These are phyloP conservation scores for Podila horticola DNA, from an alignment of 192 early-diverging fungal species.

Conservation along the genomic window DNA sequence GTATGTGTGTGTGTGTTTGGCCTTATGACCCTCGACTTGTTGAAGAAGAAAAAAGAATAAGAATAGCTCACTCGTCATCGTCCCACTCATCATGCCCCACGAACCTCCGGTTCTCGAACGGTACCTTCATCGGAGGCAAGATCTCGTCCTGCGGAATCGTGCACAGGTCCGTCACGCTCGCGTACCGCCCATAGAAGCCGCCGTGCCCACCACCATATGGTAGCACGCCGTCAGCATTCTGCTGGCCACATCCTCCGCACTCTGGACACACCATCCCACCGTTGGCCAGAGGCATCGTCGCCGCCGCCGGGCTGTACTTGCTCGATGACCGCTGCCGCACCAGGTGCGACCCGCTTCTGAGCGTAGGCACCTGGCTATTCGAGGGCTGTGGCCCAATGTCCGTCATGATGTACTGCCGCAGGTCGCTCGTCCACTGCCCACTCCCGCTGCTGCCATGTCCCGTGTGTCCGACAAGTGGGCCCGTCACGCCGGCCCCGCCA, in stretches of 20 bases:
- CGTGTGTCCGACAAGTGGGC: neutral
- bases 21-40: neutral
- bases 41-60: too few relatives aligned
- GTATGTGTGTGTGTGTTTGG: neutral
- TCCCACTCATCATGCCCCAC: slow-evolving; percentile 38
- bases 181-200: slow-evolving; percentile 1
- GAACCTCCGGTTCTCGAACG: slow-evolving; percentile 13
- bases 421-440: slow-evolving; percentile 34
- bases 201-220: neutral
- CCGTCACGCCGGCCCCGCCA: neutral
- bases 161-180: slow-evolving; percentile 30
- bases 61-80: slow-evolving; percentile 19
- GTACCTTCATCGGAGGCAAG: slow-evolving; percentile 22
- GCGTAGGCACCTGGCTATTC: slow-evolving; percentile 32
- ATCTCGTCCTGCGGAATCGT: slow-evolving; percentile 35
- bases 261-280: neutral
- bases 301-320: neutral
- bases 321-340: neutral
- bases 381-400: slow-evolving; percentile 49
- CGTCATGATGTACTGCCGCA: slow-evolving; percentile 44
- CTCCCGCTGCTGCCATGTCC: too few relatives aligned
- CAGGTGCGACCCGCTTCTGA: slow-evolving; percentile 5
- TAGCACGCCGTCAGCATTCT: neutral
- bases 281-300: neutral
- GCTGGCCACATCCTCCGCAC: neutral